Percentiles rank a stretch among this genome's conserved stretches.
Evolutionary conservation across 1,139 yeast species (phyloP).

Genomic region (Scheffersomyces stambukii): DNA sequence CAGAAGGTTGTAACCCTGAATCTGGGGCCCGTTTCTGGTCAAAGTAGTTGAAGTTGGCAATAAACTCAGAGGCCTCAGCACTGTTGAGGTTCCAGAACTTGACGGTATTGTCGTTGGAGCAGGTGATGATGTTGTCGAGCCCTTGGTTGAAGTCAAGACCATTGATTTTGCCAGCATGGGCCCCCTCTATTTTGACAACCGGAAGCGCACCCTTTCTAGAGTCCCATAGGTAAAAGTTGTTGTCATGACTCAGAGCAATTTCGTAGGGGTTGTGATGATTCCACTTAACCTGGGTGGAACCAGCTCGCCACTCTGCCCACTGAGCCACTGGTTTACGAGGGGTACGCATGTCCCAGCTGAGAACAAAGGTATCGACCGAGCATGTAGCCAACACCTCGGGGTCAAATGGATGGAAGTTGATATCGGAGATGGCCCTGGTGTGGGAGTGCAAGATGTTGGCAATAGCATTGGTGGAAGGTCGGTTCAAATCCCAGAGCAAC

Average conservation of each 20-base stretch:
- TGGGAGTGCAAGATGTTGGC: conserved; percentile 87
- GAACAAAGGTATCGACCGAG: conserved; percentile 82
- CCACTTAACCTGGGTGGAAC: conserved; percentile 96
- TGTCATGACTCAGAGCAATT: conserved; percentile 83
- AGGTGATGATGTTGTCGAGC: conserved; percentile 60
- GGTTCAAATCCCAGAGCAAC: conserved; percentile 82
- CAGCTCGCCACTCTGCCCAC: conserved; percentile 93
- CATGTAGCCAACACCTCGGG: conserved; percentile 94
- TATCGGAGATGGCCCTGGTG: conserved; percentile 90
- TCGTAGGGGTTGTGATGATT: conserved; percentile 70
- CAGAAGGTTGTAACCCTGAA: conserved; percentile 36
- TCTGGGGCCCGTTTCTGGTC: conserved; percentile 14
- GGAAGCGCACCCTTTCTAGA: conserved; percentile 78
- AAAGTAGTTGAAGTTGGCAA: conserved; percentile 21
- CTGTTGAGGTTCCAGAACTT: conserved; percentile 73
- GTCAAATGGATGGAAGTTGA: conserved; percentile 82
- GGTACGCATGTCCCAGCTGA: conserved; percentile 86
- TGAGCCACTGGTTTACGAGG: conserved; percentile 68
- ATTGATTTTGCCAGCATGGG: conserved; percentile 80
- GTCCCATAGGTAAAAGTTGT: conserved; percentile 83
- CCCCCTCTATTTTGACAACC: conserved; percentile 53
- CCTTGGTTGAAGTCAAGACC: conserved; percentile 79
- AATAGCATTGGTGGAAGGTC: conserved; percentile 75
- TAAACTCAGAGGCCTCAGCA: conserved; percentile 16
- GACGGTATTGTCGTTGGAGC: conserved; percentile 84